Base-by-base conservation (phyloP, 2,329 filamentous ascomycete species). In the Grosmannia penicillata region DNA sequence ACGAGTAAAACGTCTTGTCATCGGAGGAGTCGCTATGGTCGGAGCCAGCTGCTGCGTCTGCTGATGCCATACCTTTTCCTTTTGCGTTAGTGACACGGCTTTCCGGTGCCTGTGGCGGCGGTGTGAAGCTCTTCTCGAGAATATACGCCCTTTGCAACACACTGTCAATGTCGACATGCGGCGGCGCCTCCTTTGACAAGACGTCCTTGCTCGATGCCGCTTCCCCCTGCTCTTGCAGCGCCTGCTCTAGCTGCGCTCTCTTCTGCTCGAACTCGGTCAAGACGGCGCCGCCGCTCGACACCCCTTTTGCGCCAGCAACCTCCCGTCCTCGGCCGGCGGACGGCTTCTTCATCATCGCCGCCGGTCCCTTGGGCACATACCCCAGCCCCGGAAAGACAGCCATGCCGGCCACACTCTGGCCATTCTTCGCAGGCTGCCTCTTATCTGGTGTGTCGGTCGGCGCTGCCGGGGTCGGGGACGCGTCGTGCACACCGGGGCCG, bases 1-100 rank as follows among this genome's bases (percentile, higher is more conserved):
- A 95, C 48, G 89, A 95, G 66, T 96, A 95, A 59, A 93, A 93
- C 29, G 86, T 91, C 54, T 93, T 86, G 56, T 93, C 81, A 60
- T 95, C 86, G 62, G 86, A 83, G 26, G 84, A 91, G 57, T 89
- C 83, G 69, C 70, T 82, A 53, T 72, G 61, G 47, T 42, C 44
- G 21, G 32, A n/a, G n/a, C 15, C 22, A 9, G 31, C 29, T 8
- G 24, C 26, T 14, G 34, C 21, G 9, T n/a, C 33, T 21, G 22
- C 25, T 29, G 23, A 18, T 18, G 18, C 15, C 15, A 29, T n/a
- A n/a, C n/a, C 28, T 18, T 13, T 33, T 4, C 18, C 25, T 6
- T 24, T 28, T 25, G 31, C 4, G 33, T 38, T 26, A 40, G 36
- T 34, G 19, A n/a, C 23, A 24, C 26, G 26, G n/a, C 29, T 29